A percentile compares a stretch with the other conserved stretches of the same genome.
These are phyloP conservation scores for Isoetes engelmannii DNA, from an alignment of 83 land plant genomes.

Conservation along the genomic window DNA sequence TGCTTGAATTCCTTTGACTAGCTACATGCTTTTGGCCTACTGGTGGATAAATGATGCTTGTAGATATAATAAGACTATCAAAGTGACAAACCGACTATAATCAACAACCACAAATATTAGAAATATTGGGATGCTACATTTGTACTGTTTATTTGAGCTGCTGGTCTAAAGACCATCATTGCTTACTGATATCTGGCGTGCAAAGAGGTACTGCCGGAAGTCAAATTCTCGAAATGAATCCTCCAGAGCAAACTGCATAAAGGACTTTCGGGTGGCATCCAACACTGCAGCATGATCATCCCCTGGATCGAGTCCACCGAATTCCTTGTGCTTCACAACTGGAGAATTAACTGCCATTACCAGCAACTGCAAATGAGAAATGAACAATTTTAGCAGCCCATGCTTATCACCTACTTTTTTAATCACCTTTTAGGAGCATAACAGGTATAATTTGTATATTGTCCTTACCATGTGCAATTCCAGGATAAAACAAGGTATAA, in stretches of 20 bases:
- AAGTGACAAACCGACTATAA: not conserved
- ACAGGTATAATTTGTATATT: not conserved
- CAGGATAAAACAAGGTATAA: too few relatives aligned
- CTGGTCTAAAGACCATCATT: too few relatives aligned
- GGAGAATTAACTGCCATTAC: slow-evolving; percentile 57
- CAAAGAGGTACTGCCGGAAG: slow-evolving; percentile 89
- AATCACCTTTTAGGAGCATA: not conserved
- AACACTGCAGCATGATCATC: slow-evolving; percentile 88
- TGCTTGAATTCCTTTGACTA: too few relatives aligned
- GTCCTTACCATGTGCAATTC: not conserved
- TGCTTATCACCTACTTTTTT: not conserved
- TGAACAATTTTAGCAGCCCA: slow-evolving; percentile 5
- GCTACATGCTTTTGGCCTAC: not conserved
- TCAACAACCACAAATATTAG: not conserved
- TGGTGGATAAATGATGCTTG: not conserved
- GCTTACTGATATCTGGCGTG: slow-evolving; percentile 72
- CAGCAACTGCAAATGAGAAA: slow-evolving; percentile 16
- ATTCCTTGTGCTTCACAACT: slow-evolving; percentile 46
- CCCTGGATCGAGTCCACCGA: slow-evolving; percentile 79
- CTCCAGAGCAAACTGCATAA: slow-evolving; percentile 64
- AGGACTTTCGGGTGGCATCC: slow-evolving; percentile 53
- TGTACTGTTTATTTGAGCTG: too few relatives aligned
- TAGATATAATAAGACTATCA: not conserved
- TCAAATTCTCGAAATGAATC: slow-evolving; percentile 90
- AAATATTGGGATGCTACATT: not conserved